phyloP scores from a whole-genome alignment of 257 asterid genomes.

The Sherardia arvensis region DNA sequence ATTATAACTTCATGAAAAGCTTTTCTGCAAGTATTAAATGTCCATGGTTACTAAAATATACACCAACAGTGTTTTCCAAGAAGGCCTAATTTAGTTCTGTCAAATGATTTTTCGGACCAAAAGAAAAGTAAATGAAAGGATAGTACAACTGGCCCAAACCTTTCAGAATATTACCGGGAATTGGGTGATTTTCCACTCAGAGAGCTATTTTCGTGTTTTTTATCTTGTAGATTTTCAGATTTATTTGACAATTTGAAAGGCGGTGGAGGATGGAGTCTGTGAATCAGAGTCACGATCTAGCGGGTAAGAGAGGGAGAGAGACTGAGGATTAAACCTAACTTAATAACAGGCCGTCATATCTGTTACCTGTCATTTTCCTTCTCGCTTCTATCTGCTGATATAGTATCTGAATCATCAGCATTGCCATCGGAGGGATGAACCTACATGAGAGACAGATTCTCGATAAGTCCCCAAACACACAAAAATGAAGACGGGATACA shows the following conservation, averaged over 20 bases:
- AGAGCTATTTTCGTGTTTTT: slow-evolving; percentile 37
- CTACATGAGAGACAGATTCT: slow-evolving; percentile 29
- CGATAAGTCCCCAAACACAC: neutral
- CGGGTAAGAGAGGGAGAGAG: neutral
- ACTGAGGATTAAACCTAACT: slow-evolving; percentile 5
- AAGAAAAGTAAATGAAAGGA: slow-evolving; percentile 12
- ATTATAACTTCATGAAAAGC: slow-evolving; percentile 68
- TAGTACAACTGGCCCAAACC: slow-evolving; percentile 51
- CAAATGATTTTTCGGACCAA: neutral
- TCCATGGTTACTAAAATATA: slow-evolving; percentile 5
- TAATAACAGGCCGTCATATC: neutral
- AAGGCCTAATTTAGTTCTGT: neutral
- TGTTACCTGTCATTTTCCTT: slow-evolving; percentile 24
- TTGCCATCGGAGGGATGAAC: slow-evolving; percentile 45
- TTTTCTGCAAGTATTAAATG: slow-evolving; percentile 29
- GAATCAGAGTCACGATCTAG: slow-evolving; percentile 7
- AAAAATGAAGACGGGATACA: neutral
- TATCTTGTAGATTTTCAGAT: slow-evolving; percentile 32
- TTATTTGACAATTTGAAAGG: slow-evolving; percentile 47
- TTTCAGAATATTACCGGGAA: slow-evolving; percentile 56
- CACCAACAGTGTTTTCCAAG: neutral
- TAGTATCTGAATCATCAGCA: slow-evolving; percentile 36
- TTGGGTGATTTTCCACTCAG: slow-evolving; percentile 46
- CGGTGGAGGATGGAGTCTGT: slow-evolving; percentile 62
- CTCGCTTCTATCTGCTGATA: slow-evolving; percentile 25